Base-by-base conservation (phyloP, 805 yeast species). In the Candida sakaeoensis region DNA sequence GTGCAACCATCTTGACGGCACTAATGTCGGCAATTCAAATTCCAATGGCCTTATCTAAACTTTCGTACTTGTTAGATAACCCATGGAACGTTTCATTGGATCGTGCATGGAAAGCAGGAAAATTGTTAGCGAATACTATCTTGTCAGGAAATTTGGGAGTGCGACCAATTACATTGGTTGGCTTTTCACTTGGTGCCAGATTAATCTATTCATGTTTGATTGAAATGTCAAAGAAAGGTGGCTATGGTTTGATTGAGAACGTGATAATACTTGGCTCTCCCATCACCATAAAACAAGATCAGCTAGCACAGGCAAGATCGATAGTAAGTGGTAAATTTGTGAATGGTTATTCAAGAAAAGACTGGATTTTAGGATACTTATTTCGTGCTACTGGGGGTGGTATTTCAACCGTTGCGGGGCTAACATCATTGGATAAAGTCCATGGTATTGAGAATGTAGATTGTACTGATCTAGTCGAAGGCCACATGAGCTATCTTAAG, bases 71-170 rank as follows among this genome's bases (percentile, higher is more conserved):
- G 21, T 72, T 93, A 19, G 99, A 93, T 54, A 93, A 93, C 53
- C 99, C 99, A 0, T 93, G 99, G 99, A 91, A 84, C 55, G 98
- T 93, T 4, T 90, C 98, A 0, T 68, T 93, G 43, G 98, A 91
- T 60, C 74, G 99, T 44, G 99, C 99, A 0, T 91, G 97, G 98
- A 75, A 89, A 31, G 95, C 97, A 0, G 99, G 99, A 4, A 68
- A 79, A 41, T 80, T 93, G 33, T 61, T 93, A 37, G 98, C 99
- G 0, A 98, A 93, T 57, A 88, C 96, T 0, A 65, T 93, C 30
- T 78, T 90, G 42, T 75, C 88, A 18, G 82, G 95, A 31, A 91
- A 90, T 58, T 67, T 93, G 50, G 99, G 99, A 8, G 87, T 85
- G 13, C 68, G 99, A 31, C 99, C 99, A 1, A 77, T 89, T 1